Percentiles rank a stretch among this genome's conserved stretches.
phyloP scores from a whole-genome alignment of 495 filamentous ascomycete genomes.

The Lasiosphaeria miniovina region DNA sequence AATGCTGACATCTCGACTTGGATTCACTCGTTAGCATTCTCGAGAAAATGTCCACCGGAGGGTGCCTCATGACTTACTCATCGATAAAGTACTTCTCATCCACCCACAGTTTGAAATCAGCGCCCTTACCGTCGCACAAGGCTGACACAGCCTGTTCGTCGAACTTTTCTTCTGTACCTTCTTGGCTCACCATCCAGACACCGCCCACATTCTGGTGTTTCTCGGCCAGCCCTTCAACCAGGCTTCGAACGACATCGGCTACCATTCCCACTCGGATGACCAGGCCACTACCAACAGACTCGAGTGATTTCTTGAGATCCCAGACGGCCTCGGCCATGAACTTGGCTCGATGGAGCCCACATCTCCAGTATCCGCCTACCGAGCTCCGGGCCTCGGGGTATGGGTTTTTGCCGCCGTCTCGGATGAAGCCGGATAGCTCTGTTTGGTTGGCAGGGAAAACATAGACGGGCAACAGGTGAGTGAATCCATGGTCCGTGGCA shows the following conservation, averaged over 20 bases:
- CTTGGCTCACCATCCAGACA: slow-evolving; percentile 67
- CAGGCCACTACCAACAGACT: slow-evolving; percentile 55
- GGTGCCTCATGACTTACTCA: slow-evolving; percentile 50
- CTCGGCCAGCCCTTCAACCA: slow-evolving; percentile 48
- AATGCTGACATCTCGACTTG: slow-evolving; percentile 56
- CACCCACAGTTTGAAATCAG: slow-evolving; percentile 57
- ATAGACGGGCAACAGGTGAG: slow-evolving; percentile 65
- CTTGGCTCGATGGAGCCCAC: slow-evolving; percentile 63
- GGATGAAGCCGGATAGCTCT: slow-evolving; percentile 67
- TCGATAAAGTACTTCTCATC: slow-evolving; percentile 75
- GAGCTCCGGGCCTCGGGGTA: slow-evolving; percentile 57
- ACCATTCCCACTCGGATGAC: slow-evolving; percentile 59
- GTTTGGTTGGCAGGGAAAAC: slow-evolving; percentile 63
- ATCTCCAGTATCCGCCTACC: slow-evolving; percentile 61
- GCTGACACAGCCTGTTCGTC: slow-evolving; percentile 55
- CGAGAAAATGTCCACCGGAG: background rate
- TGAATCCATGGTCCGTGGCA: slow-evolving; percentile 49
- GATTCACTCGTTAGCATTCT: background rate
- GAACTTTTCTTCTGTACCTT: slow-evolving; percentile 59
- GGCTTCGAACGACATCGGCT: slow-evolving; percentile 48
- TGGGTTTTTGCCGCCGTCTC: slow-evolving; percentile 42
- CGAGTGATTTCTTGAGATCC: slow-evolving; percentile 59
- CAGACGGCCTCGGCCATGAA: slow-evolving; percentile 67
- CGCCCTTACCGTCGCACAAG: slow-evolving; percentile 43
- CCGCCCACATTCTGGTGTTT: slow-evolving; percentile 47